Conservation (phyloP, 495 filamentous ascomycete genomes). For the Penicillium malachiteum region DNA sequence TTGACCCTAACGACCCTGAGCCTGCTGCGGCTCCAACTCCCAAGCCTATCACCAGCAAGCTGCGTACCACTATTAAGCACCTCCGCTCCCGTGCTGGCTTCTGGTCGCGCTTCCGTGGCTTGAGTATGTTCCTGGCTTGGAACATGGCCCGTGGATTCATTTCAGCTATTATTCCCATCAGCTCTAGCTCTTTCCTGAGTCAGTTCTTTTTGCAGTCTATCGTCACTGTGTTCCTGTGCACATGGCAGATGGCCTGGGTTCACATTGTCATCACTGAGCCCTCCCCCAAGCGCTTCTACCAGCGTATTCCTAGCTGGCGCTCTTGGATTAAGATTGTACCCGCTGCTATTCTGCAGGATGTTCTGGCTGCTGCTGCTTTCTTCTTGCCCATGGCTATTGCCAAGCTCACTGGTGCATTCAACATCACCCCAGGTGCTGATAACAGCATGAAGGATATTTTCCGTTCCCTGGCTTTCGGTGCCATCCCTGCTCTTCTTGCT, state of each 20-base stretch:
- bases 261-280: conserved; percentile 61
- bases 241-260: conserved; percentile 56
- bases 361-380: conserved; percentile 34
- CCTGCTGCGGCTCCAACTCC: conserved; percentile 16
- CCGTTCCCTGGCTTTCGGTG: conserved; percentile 33
- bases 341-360: conserved; percentile 46
- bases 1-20: conserved; percentile 34
- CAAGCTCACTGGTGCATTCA: conserved; percentile 25
- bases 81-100: conserved; percentile 55
- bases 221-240: conserved; percentile 43
- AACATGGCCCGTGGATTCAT: conserved; percentile 29
- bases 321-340: conserved; percentile 51
- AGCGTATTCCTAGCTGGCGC: conserved; percentile 47
- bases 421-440: conserved; percentile 21
- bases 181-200: conserved; percentile 25
- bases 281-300: conserved; percentile 49
- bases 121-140: conserved; percentile 37
- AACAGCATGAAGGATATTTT: conserved; percentile 14
- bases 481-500: conserved; percentile 35
- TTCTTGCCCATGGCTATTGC: conserved; percentile 40
- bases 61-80: conserved; percentile 57
- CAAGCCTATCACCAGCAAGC: conserved; percentile 58
- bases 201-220: conserved; percentile 41
- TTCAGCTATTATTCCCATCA: conserved; percentile 24
- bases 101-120: conserved; percentile 58